phyloP scores from a whole-genome alignment of 805 yeast species.

The Dipodascopsis tothii region DNA sequence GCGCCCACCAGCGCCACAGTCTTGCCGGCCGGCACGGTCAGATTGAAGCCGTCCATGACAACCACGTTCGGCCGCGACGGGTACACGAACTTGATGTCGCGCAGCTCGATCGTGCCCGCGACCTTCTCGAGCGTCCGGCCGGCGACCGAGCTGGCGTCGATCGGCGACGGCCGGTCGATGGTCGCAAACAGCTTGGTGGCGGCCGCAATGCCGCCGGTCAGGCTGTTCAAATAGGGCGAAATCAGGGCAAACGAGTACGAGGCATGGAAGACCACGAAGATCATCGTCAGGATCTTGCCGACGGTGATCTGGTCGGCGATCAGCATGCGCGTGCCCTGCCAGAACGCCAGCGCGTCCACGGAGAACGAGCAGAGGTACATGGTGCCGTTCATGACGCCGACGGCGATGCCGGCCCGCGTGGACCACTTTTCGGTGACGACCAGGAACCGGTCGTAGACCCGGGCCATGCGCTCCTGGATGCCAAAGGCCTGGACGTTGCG shows the following conservation, averaged over 20 bases:
- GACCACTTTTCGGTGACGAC: slow-evolving; percentile 25
- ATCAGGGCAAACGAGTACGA: slow-evolving; percentile 37
- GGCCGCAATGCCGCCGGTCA: slow-evolving; percentile 37
- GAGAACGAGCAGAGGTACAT: slow-evolving; percentile 25
- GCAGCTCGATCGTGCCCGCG: slow-evolving; percentile 35
- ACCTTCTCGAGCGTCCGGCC: slow-evolving; percentile 20
- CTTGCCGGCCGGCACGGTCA: slow-evolving; percentile 59
- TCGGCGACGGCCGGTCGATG: slow-evolving; percentile 36
- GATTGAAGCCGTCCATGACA: slow-evolving; percentile 25
- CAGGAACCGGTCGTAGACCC: slow-evolving; percentile 30
- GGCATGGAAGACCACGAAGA: slow-evolving; percentile 33
- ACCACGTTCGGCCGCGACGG: slow-evolving; percentile 30
- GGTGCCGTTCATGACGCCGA: slow-evolving; percentile 18
- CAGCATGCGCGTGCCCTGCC: slow-evolving; percentile 38
- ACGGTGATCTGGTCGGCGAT: slow-evolving; percentile 30
- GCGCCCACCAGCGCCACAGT: slow-evolving; percentile 89
- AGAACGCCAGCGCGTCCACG: slow-evolving; percentile 34
- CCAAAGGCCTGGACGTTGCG: slow-evolving; percentile 39
- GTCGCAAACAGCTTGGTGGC: slow-evolving; percentile 37
- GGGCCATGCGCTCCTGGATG: slow-evolving; percentile 33
- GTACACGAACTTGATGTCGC: slow-evolving; percentile 27
- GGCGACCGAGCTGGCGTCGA: slow-evolving; percentile 31
- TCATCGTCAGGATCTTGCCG: slow-evolving; percentile 34
- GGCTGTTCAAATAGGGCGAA: slow-evolving; percentile 35
- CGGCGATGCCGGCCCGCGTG: slow-evolving; percentile 25